Percentiles rank a stretch among this genome's conserved stretches.
phyloP scores from a whole-genome alignment of 2,329 filamentous ascomycete genomes.

The Sordariomycetes sp. region DNA sequence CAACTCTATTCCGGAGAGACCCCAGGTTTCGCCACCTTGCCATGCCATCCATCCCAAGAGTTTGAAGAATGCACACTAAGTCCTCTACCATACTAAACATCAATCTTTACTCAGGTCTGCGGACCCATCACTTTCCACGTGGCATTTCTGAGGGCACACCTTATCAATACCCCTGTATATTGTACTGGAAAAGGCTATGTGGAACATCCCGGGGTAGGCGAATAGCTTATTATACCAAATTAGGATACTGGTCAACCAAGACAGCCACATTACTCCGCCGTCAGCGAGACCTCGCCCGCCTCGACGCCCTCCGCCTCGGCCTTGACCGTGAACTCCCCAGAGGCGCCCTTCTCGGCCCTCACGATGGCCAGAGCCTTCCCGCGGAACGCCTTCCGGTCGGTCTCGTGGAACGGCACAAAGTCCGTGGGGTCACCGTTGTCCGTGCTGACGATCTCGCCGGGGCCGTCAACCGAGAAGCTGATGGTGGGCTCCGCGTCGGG shows the following conservation, averaged over 20 bases:
- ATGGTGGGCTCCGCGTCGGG: slow-evolving; percentile 29
- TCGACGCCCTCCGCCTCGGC: neutral
- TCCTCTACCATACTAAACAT: too few relatives aligned
- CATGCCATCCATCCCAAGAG: too few relatives aligned
- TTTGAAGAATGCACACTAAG: too few relatives aligned
- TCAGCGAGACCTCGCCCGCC: neutral
- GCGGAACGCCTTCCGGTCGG: slow-evolving; percentile 26
- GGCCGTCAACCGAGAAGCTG: slow-evolving; percentile 29
- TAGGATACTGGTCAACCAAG: neutral
- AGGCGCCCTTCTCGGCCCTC: neutral
- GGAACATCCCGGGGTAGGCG: too few relatives aligned
- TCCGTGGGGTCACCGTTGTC: slow-evolving; percentile 40
- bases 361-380: slow-evolving; percentile 23
- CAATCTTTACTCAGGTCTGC: too few relatives aligned
- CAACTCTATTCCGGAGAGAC: too few relatives aligned
- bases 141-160: too few relatives aligned
- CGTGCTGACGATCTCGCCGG: slow-evolving; percentile 34
- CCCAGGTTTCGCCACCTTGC: too few relatives aligned
- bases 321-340: neutral
- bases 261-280: neutral
- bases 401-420: slow-evolving; percentile 27
- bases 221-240: neutral
- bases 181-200: too few relatives aligned
- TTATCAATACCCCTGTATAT: too few relatives aligned
- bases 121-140: too few relatives aligned